These are phyloP conservation scores for Trichoderma guizhouense DNA, from an alignment of 2,329 filamentous ascomycete genomes.

Conservation along the genomic window DNA sequence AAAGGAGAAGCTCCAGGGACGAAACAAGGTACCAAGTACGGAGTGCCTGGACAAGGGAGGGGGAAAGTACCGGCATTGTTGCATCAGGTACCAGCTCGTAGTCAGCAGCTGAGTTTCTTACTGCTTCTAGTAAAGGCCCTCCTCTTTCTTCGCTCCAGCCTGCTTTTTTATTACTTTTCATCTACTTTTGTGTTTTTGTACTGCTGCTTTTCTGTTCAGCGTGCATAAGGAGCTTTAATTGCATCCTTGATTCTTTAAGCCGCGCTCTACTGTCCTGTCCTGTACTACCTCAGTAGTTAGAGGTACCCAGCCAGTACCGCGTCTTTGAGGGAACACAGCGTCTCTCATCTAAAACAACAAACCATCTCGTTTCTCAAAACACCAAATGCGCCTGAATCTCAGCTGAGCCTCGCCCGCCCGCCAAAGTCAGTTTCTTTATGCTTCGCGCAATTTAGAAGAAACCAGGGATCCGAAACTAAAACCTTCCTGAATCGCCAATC, in stretches of 20 bases:
- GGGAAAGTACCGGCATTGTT: neutral
- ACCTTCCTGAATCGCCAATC: neutral
- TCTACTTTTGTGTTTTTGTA: neutral
- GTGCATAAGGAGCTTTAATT: neutral
- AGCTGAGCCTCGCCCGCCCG: neutral
- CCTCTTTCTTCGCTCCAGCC: neutral
- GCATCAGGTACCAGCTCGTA: neutral
- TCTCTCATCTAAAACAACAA: neutral
- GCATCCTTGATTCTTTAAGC: neutral
- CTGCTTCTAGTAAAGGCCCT: slow-evolving; percentile 2
- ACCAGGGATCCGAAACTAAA: neutral
- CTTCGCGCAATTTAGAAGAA: neutral
- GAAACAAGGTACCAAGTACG: neutral
- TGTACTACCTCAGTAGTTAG: neutral
- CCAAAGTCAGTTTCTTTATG: neutral
- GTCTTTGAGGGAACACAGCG: neutral
- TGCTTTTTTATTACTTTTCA: neutral
- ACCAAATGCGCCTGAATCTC: neutral
- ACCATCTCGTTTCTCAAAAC: neutral
- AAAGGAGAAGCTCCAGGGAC: neutral
- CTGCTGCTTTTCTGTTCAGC: neutral
- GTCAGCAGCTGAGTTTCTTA: neutral
- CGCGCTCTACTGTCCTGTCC: neutral
- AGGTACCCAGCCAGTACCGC: neutral
- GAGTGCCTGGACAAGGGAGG: neutral